phyloP scores from a whole-genome alignment of 176 grass and related monocot species.

The Pontederia paniculata region DNA sequence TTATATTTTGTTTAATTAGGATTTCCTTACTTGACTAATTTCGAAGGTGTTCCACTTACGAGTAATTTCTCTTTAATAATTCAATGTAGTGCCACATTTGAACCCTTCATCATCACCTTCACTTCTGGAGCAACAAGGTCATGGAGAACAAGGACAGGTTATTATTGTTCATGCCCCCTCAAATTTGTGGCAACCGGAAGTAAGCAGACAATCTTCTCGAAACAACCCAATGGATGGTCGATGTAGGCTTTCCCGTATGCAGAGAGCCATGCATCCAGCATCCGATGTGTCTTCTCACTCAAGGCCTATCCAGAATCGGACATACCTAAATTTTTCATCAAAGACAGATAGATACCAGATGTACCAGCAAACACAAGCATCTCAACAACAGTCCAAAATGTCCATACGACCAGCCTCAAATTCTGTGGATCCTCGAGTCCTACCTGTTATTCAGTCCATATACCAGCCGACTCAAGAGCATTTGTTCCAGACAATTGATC shows the following conservation, averaged over 20 bases:
- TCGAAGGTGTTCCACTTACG: no score
- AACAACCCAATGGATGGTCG: constrained; percentile 26
- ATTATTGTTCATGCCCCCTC: constrained; percentile 42
- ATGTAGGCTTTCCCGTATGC: constrained; percentile 14
- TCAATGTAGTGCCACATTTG: constrained; percentile 32
- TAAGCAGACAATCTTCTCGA: constrained; percentile 16
- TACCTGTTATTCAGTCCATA: constrained; percentile 28
- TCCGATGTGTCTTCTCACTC: constrained; percentile 24
- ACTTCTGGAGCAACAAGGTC: constrained; percentile 23
- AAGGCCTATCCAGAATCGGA: constrained; percentile 33
- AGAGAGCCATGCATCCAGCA: constrained; percentile 24
- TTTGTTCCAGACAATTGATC: constrained; percentile 12
- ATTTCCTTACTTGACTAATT: no score
- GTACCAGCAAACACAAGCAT: constrained; percentile 41
- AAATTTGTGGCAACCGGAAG: constrained; percentile 39
- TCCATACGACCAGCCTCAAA: constrained; percentile 4
- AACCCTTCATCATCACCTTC: constrained; percentile 30
- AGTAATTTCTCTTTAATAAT: no score
- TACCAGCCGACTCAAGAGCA: constrained; percentile 35
- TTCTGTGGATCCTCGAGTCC: constrained; percentile 27
- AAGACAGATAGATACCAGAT: constrained; percentile 48
- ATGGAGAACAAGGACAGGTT: constrained; percentile 43
- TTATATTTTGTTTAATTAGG: no score
- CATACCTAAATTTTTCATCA: constrained; percentile 24
- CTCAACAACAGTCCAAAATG: constrained; percentile 23